Base-by-base conservation (phyloP, 2,329 filamentous ascomycete species). In the Phaeosphaeriaceae sp. region DNA sequence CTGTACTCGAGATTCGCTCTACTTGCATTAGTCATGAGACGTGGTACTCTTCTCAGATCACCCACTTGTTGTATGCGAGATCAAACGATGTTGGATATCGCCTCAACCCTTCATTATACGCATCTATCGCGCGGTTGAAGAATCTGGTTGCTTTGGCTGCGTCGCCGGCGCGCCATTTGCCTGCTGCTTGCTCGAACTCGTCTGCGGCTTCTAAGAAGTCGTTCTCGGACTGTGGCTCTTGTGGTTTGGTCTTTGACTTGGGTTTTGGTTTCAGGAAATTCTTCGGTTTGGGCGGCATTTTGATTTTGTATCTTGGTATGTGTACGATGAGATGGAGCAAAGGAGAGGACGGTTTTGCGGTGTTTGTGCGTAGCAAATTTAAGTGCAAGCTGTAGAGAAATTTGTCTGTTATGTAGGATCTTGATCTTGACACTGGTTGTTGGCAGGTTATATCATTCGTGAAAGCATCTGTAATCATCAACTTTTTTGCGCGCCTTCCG, bases 101-200 rank as follows among this genome's bases (percentile, higher is more conserved):
- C 50, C 79, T 78, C 30, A 92, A 72, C 13, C 88, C 90, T 54
- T 86, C 83, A 61, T 88, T 84, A 69, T 92, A 93, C 47, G 83
- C 82, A 52, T 90, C 84, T 53, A 91, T 84, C 13, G 90, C 90
- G 61, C 88, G 82, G 63, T 87, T 82, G 70, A 86, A 88, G 65
- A 87, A 87, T 49, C 87, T 81, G 63, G 83, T 82, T 4, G 86
- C 85, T 68, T 92, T 92, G 50, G 82, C 85, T 21, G 88, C 84
- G 73, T 93, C 90, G 22, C 90, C 90, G 40, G 85, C 89, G 51
- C 89, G 83, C 87, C 89, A 91, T 83, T 93, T 93, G 61, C 90
- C 89, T 7, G 88, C 90, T 5, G 87, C 87, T 75, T 91, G 88
- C 77, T 93, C 90, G 59, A 88, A 83, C 30, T 89, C 85, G 54